Evolutionary conservation across 306 rosid species (phyloP), one percentile per base, ranked within the genome.

Genomic region (Urtica urens): DNA sequence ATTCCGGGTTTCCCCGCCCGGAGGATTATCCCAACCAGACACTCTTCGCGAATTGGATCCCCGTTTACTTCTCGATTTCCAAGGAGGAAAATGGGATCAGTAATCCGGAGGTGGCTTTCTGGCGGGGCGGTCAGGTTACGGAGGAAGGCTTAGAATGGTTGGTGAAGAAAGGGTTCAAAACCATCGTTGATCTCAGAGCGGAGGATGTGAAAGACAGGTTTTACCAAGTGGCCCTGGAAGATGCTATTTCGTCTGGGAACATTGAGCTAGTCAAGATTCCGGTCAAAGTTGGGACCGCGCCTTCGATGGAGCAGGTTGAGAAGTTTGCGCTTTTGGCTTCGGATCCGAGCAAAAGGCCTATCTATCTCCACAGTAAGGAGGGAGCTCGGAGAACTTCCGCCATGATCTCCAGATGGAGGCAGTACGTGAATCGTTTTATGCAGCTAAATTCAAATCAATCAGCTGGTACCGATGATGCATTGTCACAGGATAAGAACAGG

Each of bases 71-170:
- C 17, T 70, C 69, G 26, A 58, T 59, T 65, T 70, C 71, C 20
- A 67, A 57, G 66, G 92, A 74, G 55, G 78, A 78, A 21, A 31
- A 5, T 13, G 73, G 43, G 24, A 70, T 57, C 23, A 35, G 65
- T 29, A 82, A 68, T 63, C 71, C 87, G 0, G 94, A 75, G 45
- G 76, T 63, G 20, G 87, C 72, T 54, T 90, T 90, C 58, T 90
- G 99, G 94, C 79, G 59, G 22, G 99, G 99, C n/a, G 94, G 99
- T 46, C 96, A 85, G 70, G 87, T 90, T 42, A 79, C 96, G 14
- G 99, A 90, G 69, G 99, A 90, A 75, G 93, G 94, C 41, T 66
- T 85, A 52, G 72, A 73, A 60, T 90, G 95, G 94, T 55, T 90
- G 45, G 57, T 77, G 31, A 76, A 75, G 59, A 82, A 61, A 48